Evolutionary conservation across 2,329 filamentous ascomycete species (phyloP).

Genomic region (Fusarium multiceps): DNA sequence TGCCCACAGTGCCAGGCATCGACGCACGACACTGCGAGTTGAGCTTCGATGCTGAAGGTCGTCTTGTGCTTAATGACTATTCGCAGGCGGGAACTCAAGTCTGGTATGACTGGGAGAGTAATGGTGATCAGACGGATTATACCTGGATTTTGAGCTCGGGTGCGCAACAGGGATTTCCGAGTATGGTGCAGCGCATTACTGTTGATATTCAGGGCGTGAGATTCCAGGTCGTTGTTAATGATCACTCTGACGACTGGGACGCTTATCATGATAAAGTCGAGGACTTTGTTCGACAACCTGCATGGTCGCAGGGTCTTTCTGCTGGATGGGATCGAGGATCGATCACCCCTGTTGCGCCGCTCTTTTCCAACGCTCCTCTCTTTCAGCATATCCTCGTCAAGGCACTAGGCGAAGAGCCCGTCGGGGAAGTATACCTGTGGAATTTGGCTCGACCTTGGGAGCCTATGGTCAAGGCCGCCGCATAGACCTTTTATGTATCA

Average conservation of each 20-base stretch:
- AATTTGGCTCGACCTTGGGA: slow-evolving; percentile 56
- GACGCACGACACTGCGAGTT: slow-evolving; percentile 53
- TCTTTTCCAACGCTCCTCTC: slow-evolving; percentile 46
- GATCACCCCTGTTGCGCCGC: slow-evolving; percentile 42
- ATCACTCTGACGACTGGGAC: slow-evolving; percentile 50
- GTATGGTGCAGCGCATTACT: slow-evolving; percentile 50
- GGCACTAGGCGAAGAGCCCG: slow-evolving; percentile 47
- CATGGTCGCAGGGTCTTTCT: slow-evolving; percentile 46
- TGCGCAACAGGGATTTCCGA: slow-evolving; percentile 50
- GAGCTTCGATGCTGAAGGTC: slow-evolving; percentile 53
- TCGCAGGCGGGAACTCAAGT: slow-evolving; percentile 54
- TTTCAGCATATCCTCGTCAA: slow-evolving; percentile 54
- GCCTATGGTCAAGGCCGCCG: slow-evolving; percentile 56
- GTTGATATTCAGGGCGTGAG: slow-evolving; percentile 55
- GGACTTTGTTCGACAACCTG: slow-evolving; percentile 47
- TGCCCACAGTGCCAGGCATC: slow-evolving; percentile 51
- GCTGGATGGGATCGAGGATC: slow-evolving; percentile 46
- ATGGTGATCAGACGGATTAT: slow-evolving; percentile 51
- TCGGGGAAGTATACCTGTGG: slow-evolving; percentile 56
- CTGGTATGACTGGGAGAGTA: slow-evolving; percentile 57
- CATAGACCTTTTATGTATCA: slow-evolving; percentile 33
- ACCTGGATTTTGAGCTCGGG: slow-evolving; percentile 53
- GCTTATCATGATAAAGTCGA: slow-evolving; percentile 51
- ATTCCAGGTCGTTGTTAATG: slow-evolving; percentile 55
- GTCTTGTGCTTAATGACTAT: slow-evolving; percentile 54